Evolutionary conservation across 768 basidiomycete species (phyloP), one percentile per base, ranked within the genome.

Genomic region (Tylopilus sp.): DNA sequence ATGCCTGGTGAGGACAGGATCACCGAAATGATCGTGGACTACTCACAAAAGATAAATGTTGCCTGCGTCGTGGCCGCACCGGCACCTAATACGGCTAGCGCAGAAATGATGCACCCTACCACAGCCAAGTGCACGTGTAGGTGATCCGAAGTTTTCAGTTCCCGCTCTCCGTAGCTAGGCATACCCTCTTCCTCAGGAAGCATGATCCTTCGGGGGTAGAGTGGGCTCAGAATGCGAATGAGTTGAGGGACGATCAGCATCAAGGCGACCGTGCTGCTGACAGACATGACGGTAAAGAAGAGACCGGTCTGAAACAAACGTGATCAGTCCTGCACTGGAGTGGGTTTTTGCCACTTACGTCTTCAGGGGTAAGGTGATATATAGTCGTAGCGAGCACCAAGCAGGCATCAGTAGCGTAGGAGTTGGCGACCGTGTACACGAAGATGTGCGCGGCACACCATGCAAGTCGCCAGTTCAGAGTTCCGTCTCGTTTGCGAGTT

Each of bases 81-180:
- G 1, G 62, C 62, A 30, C 44, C 22, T 12, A 69, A 15, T 30
- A 20, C 49, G 6, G 44, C 43, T 26, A 67, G 1, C 0, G 49
- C 60, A 15, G 43, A 28, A 22, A 63, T 28, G 38, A 58, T 31
- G 43, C 60, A 68, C 4, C 64, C 52, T 7, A 39, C 47, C 25
- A 69, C 25, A 20, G 56, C 53, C 28, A 71, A 22, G 44, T 71
- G 66, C 15, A 67, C 57, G 35, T 71, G 64, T 18, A 71, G 48
- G 9, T 20, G 57, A 50, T 71, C 70, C 0, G 66, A 59, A 1
- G 64, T 59, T 23, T 47, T 49, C 11, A 17, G 9, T 41, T 36
- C 50, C 13, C 7, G 17, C 30, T 33, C 40, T 18, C 44, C 46
- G 8, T 12, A 10, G 17, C 49, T 17, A 20, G 2, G 1, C 2